Evolutionary conservation across 306 rosid species (phyloP).

Genomic region (Trifolium fragiferum): DNA sequence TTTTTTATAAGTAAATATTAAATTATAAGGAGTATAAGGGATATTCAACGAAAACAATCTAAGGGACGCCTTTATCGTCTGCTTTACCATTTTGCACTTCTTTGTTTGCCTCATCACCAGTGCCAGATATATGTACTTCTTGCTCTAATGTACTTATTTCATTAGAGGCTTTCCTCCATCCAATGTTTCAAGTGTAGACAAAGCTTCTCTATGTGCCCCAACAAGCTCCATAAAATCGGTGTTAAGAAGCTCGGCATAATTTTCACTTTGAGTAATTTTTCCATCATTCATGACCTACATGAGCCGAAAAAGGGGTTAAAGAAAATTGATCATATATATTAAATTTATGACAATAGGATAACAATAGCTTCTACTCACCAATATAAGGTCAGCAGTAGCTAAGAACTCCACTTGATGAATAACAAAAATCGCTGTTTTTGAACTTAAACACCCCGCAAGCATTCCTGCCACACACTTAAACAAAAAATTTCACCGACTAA

Average conservation of each 20-base stretch:
- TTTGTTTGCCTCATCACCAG: no score
- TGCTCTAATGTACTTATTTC: conserved; percentile 34
- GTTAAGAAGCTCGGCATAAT: conserved; percentile 63
- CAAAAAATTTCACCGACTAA: background rate
- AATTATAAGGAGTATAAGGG: no score
- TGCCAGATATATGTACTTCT: conserved; percentile 43
- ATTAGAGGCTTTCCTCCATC: conserved; percentile 43
- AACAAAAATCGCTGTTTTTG: conserved; percentile 74
- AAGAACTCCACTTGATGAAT: conserved; percentile 92
- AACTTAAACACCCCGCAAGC: conserved; percentile 64
- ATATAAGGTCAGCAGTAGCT: conserved; percentile 75
- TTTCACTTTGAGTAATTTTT: conserved; percentile 82
- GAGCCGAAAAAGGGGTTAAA: no score
- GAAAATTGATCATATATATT: background rate
- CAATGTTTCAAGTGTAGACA: conserved; percentile 60
- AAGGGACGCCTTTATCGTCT: no score
- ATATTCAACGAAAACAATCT: no score
- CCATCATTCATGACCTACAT: no score
- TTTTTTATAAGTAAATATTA: no score
- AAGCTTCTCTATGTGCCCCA: conserved; percentile 81
- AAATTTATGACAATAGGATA: no score
- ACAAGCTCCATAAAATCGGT: conserved; percentile 83
- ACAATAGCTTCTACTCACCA: no score
- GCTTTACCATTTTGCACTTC: no score
- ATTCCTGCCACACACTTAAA: conserved; percentile 58